These are phyloP conservation scores for Pelargonium australe DNA, from an alignment of 441 rosid genomes.

Conservation along the genomic window DNA sequence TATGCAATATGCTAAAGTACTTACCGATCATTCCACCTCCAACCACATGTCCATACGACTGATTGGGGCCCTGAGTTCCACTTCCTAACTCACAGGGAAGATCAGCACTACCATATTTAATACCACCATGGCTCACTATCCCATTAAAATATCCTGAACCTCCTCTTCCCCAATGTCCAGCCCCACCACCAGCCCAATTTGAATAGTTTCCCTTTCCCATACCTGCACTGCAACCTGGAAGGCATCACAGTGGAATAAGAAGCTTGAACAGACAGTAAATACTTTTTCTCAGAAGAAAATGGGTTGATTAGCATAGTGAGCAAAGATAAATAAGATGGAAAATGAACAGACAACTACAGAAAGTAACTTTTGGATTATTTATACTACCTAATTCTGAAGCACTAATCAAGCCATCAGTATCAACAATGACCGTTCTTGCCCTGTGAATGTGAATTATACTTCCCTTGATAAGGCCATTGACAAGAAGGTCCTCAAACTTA, in stretches of 20 bases:
- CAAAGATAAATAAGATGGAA: background rate
- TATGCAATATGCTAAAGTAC: too few relatives aligned
- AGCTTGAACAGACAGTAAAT: constrained; percentile 16
- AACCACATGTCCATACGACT: constrained; percentile 51
- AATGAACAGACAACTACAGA: constrained; percentile 5
- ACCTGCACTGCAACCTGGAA: constrained; percentile 89
- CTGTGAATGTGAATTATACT: constrained; percentile 93
- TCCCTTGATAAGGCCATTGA: constrained; percentile 77
- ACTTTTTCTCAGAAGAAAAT: constrained; percentile 11
- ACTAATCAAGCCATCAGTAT: constrained; percentile 59
- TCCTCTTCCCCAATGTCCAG: constrained; percentile 97
- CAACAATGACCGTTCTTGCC: constrained; percentile 73
- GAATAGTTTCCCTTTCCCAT: constrained; percentile 82
- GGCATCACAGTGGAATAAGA: constrained; percentile 19
- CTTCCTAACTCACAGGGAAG: constrained; percentile 98
- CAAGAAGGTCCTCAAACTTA: constrained; percentile 93
- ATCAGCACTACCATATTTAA: constrained; percentile 73
- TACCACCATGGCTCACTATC: constrained; percentile 75
- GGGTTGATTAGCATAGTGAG: constrained; percentile 11
- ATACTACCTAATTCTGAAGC: constrained; percentile 81
- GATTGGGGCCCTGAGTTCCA: constrained; percentile 82
- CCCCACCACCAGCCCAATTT: constrained; percentile 95
- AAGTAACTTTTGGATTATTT: constrained; percentile 11
- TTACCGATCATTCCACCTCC: constrained; percentile 99
- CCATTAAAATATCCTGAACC: constrained; percentile 93